These are phyloP conservation scores for Athelia sp. DNA, from an alignment of 1,284 basidiomycete genomes.

Conservation along the genomic window DNA sequence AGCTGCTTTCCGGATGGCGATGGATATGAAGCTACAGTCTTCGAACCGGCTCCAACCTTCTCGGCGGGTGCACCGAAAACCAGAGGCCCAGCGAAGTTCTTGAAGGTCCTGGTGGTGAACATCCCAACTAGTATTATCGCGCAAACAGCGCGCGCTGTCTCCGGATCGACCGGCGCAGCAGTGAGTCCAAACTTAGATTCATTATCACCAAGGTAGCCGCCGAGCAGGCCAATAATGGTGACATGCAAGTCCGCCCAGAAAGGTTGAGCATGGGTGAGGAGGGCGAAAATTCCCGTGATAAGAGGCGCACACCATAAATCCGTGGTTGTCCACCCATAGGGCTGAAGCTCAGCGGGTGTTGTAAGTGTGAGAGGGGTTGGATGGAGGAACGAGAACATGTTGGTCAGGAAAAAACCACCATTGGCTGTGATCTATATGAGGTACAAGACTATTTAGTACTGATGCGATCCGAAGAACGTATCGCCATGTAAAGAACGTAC, in stretches of 20 bases:
- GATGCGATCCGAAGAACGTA: too few species aligned
- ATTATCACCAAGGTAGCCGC: conserved; percentile 20
- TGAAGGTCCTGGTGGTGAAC: conserved; percentile 52
- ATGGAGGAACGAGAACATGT: conserved; percentile 62
- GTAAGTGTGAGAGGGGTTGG: conserved; percentile 57
- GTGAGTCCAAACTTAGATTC: conserved; percentile 21
- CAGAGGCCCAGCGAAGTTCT: conserved; percentile 40
- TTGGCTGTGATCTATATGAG: conserved; percentile 56
- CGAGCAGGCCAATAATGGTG: conserved; percentile 37
- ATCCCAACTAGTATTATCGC: conserved; percentile 52
- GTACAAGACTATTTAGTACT: background rate
- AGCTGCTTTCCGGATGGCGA: too few species aligned
- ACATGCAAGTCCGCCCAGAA: conserved; percentile 65
- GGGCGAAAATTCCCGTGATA: conserved; percentile 63
- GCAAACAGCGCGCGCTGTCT: conserved; percentile 64
- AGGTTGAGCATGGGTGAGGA: conserved; percentile 73
- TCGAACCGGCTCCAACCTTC: too few species aligned
- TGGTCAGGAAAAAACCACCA: conserved; percentile 67
- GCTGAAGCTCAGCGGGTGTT: conserved; percentile 64
- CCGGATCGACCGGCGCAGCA: conserved; percentile 46
- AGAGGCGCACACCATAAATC: conserved; percentile 75
- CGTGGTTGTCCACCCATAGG: conserved; percentile 70
- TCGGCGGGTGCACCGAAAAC: background rate
- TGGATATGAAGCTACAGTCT: too few species aligned
- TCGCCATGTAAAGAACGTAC: conserved; percentile 30